phyloP scores from a whole-genome alignment of 306 rosid genomes.

The Corylus americana region DNA sequence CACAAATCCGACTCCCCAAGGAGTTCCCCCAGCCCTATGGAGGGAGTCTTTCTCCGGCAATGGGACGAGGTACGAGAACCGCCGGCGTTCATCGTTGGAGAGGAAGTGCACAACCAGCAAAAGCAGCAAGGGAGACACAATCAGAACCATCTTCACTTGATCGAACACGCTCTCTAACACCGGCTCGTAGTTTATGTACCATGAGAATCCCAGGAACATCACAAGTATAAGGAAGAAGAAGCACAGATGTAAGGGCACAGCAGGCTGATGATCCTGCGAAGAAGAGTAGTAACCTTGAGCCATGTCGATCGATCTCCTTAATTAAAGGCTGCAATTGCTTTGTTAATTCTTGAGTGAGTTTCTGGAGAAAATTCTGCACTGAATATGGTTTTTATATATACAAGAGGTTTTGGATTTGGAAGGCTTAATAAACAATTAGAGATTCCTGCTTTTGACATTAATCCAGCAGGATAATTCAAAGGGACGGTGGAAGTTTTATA shows the following conservation, averaged over 20 bases:
- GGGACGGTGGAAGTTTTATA: slow-evolving; percentile 32
- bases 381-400: slow-evolving; percentile 28
- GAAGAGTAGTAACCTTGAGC: slow-evolving; percentile 26
- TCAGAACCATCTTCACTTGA: slow-evolving; percentile 56
- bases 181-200: slow-evolving; percentile 65
- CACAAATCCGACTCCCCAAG: slow-evolving; percentile 79
- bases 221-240: slow-evolving; percentile 56
- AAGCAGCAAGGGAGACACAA: slow-evolving; percentile 61
- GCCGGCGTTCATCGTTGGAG: slow-evolving; percentile 29
- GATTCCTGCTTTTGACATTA: slow-evolving; percentile 21
- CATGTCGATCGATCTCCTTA: slow-evolving; percentile 25
- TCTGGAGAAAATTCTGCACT: slow-evolving; percentile 14
- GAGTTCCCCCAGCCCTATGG: slow-evolving; percentile 75
- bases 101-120: slow-evolving; percentile 54
- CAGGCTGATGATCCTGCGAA: slow-evolving; percentile 35
- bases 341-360: background rate
- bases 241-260: slow-evolving; percentile 58
- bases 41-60: slow-evolving; percentile 54
- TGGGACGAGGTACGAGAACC: slow-evolving; percentile 36
- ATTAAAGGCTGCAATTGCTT: background rate
- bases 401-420: slow-evolving; percentile 8
- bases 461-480: slow-evolving; percentile 6
- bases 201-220: slow-evolving; percentile 58
- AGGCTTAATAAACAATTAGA: background rate
- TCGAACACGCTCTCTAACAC: slow-evolving; percentile 55